Evolutionary conservation across 192 early-diverging fungal genomes (phyloP).

Genomic region (Entophlyctis luteolus): DNA sequence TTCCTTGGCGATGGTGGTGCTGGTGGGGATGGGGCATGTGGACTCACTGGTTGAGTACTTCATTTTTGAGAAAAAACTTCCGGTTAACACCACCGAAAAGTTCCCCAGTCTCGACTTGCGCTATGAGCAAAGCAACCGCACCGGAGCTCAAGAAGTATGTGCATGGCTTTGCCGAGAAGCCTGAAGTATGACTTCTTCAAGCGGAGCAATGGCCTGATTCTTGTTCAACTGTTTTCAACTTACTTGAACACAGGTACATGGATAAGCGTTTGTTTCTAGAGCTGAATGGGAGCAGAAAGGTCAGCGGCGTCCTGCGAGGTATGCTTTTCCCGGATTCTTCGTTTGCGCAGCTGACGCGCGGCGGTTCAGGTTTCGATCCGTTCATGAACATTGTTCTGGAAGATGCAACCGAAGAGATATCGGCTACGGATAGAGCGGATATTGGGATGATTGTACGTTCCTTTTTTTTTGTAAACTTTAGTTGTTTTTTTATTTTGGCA

Average conservation of each 20-base stretch:
- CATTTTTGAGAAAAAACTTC: background rate
- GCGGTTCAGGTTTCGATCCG: conserved; percentile 76
- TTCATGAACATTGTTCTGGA: conserved; percentile 99
- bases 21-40: background rate
- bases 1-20: background rate
- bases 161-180: background rate
- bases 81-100: background rate
- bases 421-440: conserved; percentile 58
- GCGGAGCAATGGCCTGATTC: too few species aligned
- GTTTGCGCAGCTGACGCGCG: background rate
- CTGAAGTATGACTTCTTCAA: too few species aligned
- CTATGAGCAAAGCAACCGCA: conserved; percentile 57
- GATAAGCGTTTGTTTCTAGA: conserved; percentile 90
- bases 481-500: background rate
- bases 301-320: conserved; percentile 91
- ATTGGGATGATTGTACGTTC: conserved; percentile 82
- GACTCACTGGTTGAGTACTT: conserved; percentile 14
- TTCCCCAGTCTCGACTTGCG: background rate
- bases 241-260: conserved; percentile 63
- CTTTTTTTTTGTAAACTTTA: background rate
- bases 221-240: too few species aligned
- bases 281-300: conserved; percentile 84
- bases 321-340: background rate
- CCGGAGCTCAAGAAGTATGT: conserved; percentile 64
- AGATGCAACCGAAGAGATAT: conserved; percentile 79